Percentiles rank a stretch among this genome's conserved stretches.
These are phyloP conservation scores for Schizonepeta tenuifolia DNA, from an alignment of 257 asterid genomes.

Conservation along the genomic window DNA sequence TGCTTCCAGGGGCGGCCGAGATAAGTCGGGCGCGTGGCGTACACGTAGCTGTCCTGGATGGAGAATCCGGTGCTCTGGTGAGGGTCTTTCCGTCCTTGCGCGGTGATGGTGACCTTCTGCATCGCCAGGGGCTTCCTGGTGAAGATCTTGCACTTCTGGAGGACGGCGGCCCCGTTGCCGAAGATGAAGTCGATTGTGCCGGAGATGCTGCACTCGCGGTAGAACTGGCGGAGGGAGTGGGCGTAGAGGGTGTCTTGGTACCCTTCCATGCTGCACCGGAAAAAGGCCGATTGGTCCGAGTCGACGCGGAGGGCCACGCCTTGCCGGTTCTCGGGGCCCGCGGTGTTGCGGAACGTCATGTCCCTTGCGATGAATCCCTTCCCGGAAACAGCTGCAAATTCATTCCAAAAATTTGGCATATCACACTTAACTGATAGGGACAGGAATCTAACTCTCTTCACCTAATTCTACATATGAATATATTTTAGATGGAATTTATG, in stretches of 20 bases:
- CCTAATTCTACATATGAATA: no score
- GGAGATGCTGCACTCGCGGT: conserved; percentile 83
- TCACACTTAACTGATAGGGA: no score
- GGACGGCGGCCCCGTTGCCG: conserved; percentile 95
- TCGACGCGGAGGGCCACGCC: conserved; percentile 97
- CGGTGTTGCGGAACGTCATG: conserved; percentile 95
- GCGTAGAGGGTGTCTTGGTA: conserved; percentile 95
- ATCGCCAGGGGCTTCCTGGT: conserved; percentile 71
- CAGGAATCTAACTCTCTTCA: no score
- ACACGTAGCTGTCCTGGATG: conserved; percentile 69
- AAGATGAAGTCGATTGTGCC: conserved; percentile 98
- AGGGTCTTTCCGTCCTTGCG: conserved; percentile 91
- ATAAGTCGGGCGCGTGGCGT: conserved; percentile 77
- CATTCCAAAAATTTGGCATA: no score
- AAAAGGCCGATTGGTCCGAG: conserved; percentile 94
- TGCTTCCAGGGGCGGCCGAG: conserved; percentile 90
- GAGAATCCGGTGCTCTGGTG: conserved; percentile 89
- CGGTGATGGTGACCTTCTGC: conserved; percentile 92
- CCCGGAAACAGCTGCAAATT: conserved; percentile 78
- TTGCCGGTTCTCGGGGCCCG: conserved; percentile 80
- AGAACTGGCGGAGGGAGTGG: conserved; percentile 97
- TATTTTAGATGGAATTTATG: no score
- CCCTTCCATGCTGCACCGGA: conserved; percentile 97
- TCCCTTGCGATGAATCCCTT: conserved; percentile 90
- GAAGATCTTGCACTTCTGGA: conserved; percentile 81